phyloP scores from a whole-genome alignment of 176 grass and related monocot species.

The Elymus sibiricus region DNA sequence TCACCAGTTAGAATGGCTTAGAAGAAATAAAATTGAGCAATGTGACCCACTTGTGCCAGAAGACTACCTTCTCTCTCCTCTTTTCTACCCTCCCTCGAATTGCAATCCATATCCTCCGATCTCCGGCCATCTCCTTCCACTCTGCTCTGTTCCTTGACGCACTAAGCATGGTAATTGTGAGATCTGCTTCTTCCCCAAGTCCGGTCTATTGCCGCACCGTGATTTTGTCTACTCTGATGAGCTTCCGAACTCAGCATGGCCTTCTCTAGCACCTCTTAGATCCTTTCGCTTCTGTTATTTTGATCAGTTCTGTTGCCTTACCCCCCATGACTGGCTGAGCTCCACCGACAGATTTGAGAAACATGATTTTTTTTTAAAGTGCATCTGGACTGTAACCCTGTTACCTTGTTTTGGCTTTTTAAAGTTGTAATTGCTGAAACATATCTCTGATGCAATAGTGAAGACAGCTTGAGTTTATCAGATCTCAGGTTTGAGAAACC shows the following conservation, averaged over 20 bases:
- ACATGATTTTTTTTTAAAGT: background rate
- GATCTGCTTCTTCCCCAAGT: background rate
- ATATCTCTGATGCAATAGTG: conserved; percentile 64
- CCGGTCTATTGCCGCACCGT: background rate
- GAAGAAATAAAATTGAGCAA: background rate
- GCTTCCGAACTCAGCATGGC: background rate
- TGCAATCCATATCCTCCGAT: background rate
- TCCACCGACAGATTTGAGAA: background rate
- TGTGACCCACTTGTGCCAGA: background rate
- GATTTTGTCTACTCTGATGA: background rate
- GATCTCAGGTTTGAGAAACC: conserved; percentile 57
- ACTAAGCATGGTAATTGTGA: background rate
- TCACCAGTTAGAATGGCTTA: background rate
- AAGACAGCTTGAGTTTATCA: conserved; percentile 74
- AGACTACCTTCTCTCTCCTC: background rate
- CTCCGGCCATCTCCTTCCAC: background rate
- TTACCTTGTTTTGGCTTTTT: conserved; percentile 49
- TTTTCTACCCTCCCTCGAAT: background rate
- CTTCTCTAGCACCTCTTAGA: background rate
- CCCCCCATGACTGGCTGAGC: background rate
- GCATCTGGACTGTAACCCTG: conserved; percentile 46
- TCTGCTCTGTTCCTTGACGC: background rate
- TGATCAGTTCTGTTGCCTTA: background rate
- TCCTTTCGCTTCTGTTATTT: background rate
- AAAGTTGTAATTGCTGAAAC: conserved; percentile 47